Conservation (phyloP, 371 early-diverging fungal species). For the Phascolomyces articulosus region DNA sequence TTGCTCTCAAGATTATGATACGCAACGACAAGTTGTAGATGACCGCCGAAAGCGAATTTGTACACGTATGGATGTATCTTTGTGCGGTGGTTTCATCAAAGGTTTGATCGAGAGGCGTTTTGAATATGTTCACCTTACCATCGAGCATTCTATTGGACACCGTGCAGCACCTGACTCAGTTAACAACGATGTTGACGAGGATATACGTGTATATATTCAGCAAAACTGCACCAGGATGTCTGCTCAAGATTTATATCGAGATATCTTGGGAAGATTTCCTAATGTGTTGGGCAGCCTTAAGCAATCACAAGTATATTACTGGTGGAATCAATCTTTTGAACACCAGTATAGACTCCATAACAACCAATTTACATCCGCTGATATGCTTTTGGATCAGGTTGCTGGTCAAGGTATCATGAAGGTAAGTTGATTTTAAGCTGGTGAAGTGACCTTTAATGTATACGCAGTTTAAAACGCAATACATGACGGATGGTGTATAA, state of each 20-base stretch:
- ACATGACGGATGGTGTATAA: not conserved
- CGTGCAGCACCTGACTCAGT: not conserved
- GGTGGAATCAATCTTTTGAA: not conserved
- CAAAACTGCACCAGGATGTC: not conserved
- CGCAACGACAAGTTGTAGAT: not conserved
- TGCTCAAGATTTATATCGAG: not conserved
- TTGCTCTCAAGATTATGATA: not conserved
- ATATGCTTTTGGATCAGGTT: not conserved
- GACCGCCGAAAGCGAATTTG: not conserved
- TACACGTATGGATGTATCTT: not conserved
- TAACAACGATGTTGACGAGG: not conserved
- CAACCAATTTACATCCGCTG: not conserved
- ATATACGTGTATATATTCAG: not conserved
- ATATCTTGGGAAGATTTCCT: not conserved
- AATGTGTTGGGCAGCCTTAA: not conserved
- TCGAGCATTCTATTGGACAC: not conserved
- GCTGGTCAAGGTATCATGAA: not conserved
- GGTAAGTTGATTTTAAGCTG: constrained; percentile 2
- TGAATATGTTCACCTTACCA: not conserved
- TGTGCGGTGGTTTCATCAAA: not conserved
- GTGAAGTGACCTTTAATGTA: not conserved
- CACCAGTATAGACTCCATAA: not conserved
- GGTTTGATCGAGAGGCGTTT: not conserved
- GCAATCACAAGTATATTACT: not conserved
- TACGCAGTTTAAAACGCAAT: not conserved